phyloP scores from a whole-genome alignment of 179 eudicot genomes.

The Silene noctiflora region DNA sequence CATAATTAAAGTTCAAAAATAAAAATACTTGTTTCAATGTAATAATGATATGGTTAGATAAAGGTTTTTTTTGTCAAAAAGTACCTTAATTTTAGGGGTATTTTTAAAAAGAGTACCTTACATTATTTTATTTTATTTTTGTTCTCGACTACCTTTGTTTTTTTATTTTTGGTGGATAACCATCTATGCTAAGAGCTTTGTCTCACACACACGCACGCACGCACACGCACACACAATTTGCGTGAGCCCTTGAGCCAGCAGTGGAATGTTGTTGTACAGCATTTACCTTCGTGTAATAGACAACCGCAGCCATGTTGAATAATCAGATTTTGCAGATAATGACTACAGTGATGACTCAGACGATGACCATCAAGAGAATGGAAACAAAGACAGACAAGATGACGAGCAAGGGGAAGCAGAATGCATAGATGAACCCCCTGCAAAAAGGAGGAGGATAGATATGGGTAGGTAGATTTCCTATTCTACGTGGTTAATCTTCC shows the following conservation, averaged over 20 bases:
- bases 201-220: too few relatives aligned
- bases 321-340: conserved; percentile 27
- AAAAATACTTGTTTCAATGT: neutral
- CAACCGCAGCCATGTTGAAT: conserved; percentile 9
- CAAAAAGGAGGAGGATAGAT: conserved; percentile 24
- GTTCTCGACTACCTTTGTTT: too few relatives aligned
- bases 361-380: conserved; percentile 2
- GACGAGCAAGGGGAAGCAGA: conserved; percentile 8
- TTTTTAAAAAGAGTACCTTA: too few relatives aligned
- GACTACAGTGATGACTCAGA: conserved; percentile 12
- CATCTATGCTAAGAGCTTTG: too few relatives aligned
- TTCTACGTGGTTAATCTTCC: neutral
- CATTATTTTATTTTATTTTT: too few relatives aligned
- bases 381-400: neutral
- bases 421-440: conserved; percentile 21
- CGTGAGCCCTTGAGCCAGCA: too few relatives aligned
- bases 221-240: too few relatives aligned
- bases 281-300: conserved; percentile 6
- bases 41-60: too few relatives aligned
- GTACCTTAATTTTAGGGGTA: too few relatives aligned
- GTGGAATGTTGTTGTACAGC: conserved; percentile 8
- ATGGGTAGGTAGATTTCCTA: conserved; percentile 19
- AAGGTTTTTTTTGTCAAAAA: too few relatives aligned
- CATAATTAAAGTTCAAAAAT: neutral
- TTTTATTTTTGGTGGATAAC: too few relatives aligned